Evolutionary conservation across 331 rosid species (phyloP), one percentile per base, ranked within the genome.

Genomic region (Ulmus americana): DNA sequence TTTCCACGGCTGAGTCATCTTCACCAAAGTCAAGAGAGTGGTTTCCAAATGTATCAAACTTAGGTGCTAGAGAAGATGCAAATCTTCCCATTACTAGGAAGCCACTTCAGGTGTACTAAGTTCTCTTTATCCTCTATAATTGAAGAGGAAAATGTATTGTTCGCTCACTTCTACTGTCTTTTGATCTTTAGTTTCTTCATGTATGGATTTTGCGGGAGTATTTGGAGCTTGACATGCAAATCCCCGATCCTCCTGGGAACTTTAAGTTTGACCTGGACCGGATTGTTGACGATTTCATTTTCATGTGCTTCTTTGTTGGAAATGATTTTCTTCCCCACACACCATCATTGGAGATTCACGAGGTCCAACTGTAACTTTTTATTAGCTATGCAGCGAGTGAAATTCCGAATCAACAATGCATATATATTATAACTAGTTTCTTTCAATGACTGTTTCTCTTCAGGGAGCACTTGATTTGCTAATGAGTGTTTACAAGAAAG

Each of bases 321-420:
- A 87, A 87, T 73, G 85, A 84, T 69, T 84, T 87, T 70, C 72
- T 87, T 6, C 95, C 91, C 1, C 86, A 67, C 61, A 53, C 81
- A 71, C 95, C 95, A 38, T 46, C 88, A 1, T 50, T 87, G 61
- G 71, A 78, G 11, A 59, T 78, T 62, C 70, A 39, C 0, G 95
- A 87, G 84, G 95, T 87, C 42, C 7, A 1, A 39, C 39, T 39
- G 18, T 39, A 9, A 45, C 69, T 51, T 20, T 43, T 28, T 0
- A 28, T 28, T 28, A 28, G 35, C 35, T 28, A 28, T 28, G 35
- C 35, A 28, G 35, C 2, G 35, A 28, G 4, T 28, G 35, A 2
- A 28, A 28, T 28, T 2, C 4, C 35, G 35, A 28, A 2, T 28
- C 35, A 28, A 46, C 50, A 46, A 8, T 8, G 13, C 50, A 46